Percentiles rank a stretch among this genome's conserved stretches.
Conservation (phyloP, 805 yeast species). For the Wickerhamiella brachini region DNA sequence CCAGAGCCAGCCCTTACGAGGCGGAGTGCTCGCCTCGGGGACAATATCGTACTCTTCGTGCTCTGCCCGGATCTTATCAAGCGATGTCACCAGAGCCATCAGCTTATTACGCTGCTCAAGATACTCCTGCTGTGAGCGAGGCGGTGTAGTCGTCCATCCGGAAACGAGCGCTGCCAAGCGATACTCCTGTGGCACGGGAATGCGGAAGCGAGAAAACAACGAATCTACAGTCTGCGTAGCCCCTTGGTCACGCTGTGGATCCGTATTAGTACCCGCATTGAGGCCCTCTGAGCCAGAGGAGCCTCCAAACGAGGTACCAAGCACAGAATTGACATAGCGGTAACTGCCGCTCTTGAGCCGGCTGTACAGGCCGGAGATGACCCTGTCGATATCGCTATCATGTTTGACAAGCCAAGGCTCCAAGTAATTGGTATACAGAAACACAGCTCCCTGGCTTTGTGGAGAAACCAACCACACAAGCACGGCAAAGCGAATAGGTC, state of each 20-base stretch:
- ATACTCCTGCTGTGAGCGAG: neutral
- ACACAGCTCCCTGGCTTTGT: conserved; percentile 33
- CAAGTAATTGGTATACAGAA: conserved; percentile 27
- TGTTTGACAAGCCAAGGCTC: conserved; percentile 28
- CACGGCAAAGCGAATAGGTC: conserved; percentile 33
- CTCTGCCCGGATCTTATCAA: neutral
- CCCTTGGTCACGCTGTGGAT: too few relatives aligned
- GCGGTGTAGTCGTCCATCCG: conserved; percentile 4
- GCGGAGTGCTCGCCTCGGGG: neutral
- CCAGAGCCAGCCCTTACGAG: neutral
- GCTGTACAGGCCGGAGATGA: conserved; percentile 13
- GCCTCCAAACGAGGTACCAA: neutral
- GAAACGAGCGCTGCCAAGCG: conserved; percentile 12
- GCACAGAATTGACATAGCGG: conserved; percentile 3
- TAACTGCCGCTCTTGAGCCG: neutral
- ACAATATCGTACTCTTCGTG: neutral
- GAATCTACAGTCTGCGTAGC: conserved; percentile 8
- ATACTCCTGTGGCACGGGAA: conserved; percentile 14
- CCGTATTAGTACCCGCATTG: too few relatives aligned
- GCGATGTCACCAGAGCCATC: neutral
- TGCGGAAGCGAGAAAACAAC: conserved; percentile 18
- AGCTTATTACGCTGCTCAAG: neutral
- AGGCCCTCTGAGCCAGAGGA: neutral
- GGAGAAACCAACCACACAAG: conserved; percentile 51
- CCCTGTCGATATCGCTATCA: conserved; percentile 25